Evolutionary conservation across 306 rosid species (phyloP).

Genomic region (Datisca glomerata): DNA sequence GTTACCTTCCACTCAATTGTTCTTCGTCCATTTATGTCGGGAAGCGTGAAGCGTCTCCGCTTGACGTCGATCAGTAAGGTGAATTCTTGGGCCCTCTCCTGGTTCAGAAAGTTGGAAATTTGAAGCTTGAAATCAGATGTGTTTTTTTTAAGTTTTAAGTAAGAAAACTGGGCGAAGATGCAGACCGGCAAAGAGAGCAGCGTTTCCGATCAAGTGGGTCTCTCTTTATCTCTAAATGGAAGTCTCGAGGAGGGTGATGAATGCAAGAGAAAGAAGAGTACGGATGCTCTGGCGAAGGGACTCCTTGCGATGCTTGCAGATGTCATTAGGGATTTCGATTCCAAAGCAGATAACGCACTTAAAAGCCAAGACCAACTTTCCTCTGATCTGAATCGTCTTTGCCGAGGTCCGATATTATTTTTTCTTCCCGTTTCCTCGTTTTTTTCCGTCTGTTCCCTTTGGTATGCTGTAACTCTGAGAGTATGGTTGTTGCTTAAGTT

Average conservation of each 20-base stretch:
- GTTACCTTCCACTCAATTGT: no score
- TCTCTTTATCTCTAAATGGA: slow-evolving; percentile 2
- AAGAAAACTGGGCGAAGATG: no score
- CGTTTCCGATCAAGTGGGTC: slow-evolving; percentile 1
- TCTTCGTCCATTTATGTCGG: no score
- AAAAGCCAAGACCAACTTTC: slow-evolving; percentile 13
- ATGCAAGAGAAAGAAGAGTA: neutral
- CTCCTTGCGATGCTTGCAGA: slow-evolving; percentile 6
- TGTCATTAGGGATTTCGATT: slow-evolving; percentile 12
- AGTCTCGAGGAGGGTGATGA: slow-evolving; percentile 1
- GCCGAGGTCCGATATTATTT: neutral
- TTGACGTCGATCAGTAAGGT: no score
- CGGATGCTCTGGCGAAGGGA: slow-evolving; percentile 9
- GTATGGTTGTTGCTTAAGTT: neutral
- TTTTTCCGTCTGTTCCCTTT: neutral
- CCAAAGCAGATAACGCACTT: slow-evolving; percentile 6
- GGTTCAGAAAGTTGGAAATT: no score
- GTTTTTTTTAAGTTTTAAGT: no score
- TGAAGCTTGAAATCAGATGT: no score
- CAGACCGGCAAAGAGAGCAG: no score
- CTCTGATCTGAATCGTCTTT: slow-evolving; percentile 10
- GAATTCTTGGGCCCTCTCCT: no score
- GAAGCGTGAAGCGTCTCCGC: no score
- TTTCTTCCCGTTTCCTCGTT: neutral
- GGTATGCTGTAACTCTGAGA: neutral